A percentile compares a stretch with the other conserved stretches of the same genome.
These are phyloP conservation scores for Tanacetum coccineum DNA, from an alignment of 129 eudicot species.

Conservation along the genomic window DNA sequence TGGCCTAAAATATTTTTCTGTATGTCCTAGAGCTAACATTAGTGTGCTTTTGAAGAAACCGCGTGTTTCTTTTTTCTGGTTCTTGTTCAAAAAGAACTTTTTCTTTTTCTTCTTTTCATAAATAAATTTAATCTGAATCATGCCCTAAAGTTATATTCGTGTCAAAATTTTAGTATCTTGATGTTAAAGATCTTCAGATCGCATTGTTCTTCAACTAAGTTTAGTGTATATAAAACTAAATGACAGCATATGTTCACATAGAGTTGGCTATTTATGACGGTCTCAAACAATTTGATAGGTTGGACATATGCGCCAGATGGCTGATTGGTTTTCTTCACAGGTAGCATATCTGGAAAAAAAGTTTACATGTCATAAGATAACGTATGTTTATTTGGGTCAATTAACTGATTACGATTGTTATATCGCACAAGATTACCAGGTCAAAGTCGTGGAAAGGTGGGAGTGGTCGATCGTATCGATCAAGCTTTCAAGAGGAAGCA, in stretches of 20 bases:
- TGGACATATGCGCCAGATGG: constrained; percentile 59
- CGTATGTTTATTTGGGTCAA: constrained; percentile 11
- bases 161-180: not conserved
- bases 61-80: too few relatives aligned
- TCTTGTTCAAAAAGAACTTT: too few relatives aligned
- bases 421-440: constrained; percentile 50
- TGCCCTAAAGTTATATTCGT: not conserved
- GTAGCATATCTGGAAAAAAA: constrained; percentile 32
- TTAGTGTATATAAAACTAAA: not conserved
- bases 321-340: constrained; percentile 66
- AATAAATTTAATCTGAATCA: not conserved
- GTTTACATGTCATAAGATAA: not conserved
- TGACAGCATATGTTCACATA: not conserved
- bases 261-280: constrained; percentile 9
- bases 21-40: too few relatives aligned
- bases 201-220: not conserved
- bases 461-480: constrained; percentile 54
- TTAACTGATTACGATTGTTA: constrained; percentile 15
- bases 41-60: too few relatives aligned
- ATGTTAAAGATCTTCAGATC: not conserved
- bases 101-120: too few relatives aligned
- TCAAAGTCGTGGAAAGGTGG: constrained; percentile 62
- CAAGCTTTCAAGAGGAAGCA: constrained; percentile 80
- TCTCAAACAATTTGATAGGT: constrained; percentile 46
- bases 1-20: too few relatives aligned